Conservation (phyloP, 1,284 basidiomycete species). For the Tilletia setariae region DNA sequence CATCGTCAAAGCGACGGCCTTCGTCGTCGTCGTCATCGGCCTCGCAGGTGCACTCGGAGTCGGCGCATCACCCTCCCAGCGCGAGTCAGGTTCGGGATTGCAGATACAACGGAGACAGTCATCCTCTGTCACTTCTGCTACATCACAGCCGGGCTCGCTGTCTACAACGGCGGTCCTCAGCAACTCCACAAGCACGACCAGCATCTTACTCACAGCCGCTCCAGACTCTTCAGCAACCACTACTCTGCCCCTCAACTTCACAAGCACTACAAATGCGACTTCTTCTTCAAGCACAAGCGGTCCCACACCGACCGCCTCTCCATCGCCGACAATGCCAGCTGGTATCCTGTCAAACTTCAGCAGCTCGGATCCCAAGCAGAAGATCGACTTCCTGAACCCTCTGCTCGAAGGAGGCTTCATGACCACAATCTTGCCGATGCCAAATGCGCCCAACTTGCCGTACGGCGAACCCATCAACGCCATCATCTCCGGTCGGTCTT, state of each 20-base stretch:
- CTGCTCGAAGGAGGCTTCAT: constrained; percentile 12
- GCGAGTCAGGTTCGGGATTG: no score
- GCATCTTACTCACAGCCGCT: not conserved
- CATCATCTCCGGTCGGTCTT: constrained; percentile 46
- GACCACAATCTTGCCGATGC: constrained; percentile 14
- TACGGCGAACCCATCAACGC: constrained; percentile 50
- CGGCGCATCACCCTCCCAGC: not conserved
- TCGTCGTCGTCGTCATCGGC: no score
- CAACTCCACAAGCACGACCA: not conserved
- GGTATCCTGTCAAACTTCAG: not conserved
- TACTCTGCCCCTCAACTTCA: not conserved
- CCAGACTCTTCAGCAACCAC: not conserved
- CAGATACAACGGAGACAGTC: not conserved
- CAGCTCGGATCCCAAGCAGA: not conserved
- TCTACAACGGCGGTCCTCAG: not conserved
- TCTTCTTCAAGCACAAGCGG: not conserved
- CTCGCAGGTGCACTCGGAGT: not conserved
- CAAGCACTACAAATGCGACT: not conserved
- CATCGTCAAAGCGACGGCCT: no score
- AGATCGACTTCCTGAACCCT: constrained; percentile 9
- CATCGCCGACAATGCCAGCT: not conserved
- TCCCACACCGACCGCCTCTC: not conserved
- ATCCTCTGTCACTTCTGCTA: not conserved
- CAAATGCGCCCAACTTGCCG: not conserved
- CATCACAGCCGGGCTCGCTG: not conserved